Evolutionary conservation across 345 rosid species (phyloP).

Genomic region (Salix brachista): DNA sequence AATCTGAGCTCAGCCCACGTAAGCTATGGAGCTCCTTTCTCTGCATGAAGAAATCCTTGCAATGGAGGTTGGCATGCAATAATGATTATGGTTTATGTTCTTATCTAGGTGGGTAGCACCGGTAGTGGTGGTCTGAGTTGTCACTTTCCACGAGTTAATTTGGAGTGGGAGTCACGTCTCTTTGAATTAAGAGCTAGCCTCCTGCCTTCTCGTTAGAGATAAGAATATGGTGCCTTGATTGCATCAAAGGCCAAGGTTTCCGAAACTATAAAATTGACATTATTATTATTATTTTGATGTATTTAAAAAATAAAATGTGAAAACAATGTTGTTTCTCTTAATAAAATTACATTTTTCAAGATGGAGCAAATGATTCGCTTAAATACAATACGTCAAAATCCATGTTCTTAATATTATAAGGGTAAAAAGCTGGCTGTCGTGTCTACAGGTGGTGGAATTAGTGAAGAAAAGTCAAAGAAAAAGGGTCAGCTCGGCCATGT

Average conservation of each 20-base stretch:
- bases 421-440: not conserved
- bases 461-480: not conserved
- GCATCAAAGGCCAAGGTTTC: not conserved
- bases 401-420: not conserved
- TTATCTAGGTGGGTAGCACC: not conserved
- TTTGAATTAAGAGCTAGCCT: too few species aligned
- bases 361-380: too few species aligned
- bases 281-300: too few species aligned
- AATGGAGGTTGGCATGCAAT: not conserved
- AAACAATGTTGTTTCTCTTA: too few species aligned
- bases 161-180: not conserved
- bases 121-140: not conserved
- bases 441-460: not conserved
- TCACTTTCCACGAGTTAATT: not conserved
- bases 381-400: not conserved
- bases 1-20: not conserved
- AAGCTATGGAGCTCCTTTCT: not conserved
- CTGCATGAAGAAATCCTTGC: not conserved
- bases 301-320: too few species aligned
- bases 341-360: too few species aligned
- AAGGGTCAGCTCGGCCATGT: not conserved
- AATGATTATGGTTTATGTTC: too few species aligned
- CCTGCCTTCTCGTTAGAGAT: not conserved
- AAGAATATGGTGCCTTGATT: not conserved
- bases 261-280: not conserved